Conservation (phyloP, 2,329 filamentous ascomycete genomes). For the Nannizziopsis arthrosporioides region DNA sequence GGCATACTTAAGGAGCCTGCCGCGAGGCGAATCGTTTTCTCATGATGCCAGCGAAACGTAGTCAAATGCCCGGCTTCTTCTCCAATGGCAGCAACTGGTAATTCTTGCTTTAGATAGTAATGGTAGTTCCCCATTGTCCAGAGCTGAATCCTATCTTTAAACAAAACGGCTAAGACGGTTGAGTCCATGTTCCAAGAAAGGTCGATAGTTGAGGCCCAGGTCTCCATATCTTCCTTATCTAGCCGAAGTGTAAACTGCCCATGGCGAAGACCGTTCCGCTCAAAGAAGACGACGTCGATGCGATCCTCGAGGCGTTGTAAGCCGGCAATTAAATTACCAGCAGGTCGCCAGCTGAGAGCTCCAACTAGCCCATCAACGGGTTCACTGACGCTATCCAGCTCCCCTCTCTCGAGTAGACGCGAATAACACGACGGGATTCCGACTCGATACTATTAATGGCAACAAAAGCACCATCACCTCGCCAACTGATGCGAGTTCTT, state of each 20-base stretch:
- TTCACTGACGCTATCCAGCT: conserved; percentile 81
- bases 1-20: conserved; percentile 42
- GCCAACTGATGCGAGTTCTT: conserved; percentile 69
- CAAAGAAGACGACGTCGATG: conserved; percentile 87
- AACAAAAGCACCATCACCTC: conserved; percentile 84
- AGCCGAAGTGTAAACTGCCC: conserved; percentile 77
- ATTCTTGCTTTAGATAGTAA: conserved; percentile 92
- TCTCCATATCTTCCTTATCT: conserved; percentile 46
- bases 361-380: conserved; percentile 86
- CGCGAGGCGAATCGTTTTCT: conserved; percentile 62
- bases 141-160: conserved; percentile 65
- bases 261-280: conserved; percentile 93
- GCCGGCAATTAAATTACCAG: conserved; percentile 80
- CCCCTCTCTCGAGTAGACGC: conserved; percentile 84
- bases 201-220: conserved; percentile 47
- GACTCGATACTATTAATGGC: conserved; percentile 71
- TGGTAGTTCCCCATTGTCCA: conserved; percentile 98
- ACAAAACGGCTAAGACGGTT: conserved; percentile 71
- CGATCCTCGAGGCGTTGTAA: conserved; percentile 59
- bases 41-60: conserved; percentile 62
- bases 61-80: conserved; percentile 18
- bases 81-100: conserved; percentile 37
- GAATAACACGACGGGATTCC: conserved; percentile 61
- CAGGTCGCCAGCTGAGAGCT: conserved; percentile 79
- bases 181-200: conserved; percentile 89